Base-by-base conservation (phyloP, 257 asterid species). In the Nicotiana otophora region DNA sequence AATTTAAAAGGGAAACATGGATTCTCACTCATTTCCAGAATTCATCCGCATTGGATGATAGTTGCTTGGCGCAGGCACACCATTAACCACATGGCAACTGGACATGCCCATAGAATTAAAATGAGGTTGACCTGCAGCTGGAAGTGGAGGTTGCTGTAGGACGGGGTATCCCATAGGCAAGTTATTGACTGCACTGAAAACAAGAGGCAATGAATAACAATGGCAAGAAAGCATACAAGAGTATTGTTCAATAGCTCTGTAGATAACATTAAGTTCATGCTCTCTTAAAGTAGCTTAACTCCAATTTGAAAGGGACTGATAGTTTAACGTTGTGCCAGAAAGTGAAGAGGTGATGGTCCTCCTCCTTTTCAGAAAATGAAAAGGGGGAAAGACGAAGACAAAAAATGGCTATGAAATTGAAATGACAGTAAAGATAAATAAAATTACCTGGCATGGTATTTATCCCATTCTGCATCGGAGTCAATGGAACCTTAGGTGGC, bases 111-210 rank as follows among this genome's bases (percentile, higher is more conserved):
- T 91, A 3, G 90, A 87, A 86, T 93, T 94, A 30, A 92, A 80
- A 86, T 94, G 97, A 87, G 94, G 94, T 83, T 94, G 98, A 39
- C 94, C 97, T 30, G 96, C 81, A 77, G 92, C 92, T 5, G 94
- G 88, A 83, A 90, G 81, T 8, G 90, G 89, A 80, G 91, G 97
- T 82, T 90, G 99, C 42, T 85, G 98, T 69, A 94, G 86, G 86
- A 94, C 89, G 46, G 99, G 99, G 88, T 94, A 96, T 83, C 99
- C 99, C 91, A 92, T 90, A 20, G 98, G 97, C 85, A 96, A 91
- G 88, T 90, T 96, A 92, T 90, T 91, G 91, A 88, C 99, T 96
- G 99, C 95, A 89, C 92, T 86, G 92, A 89, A 84, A 89, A 88
- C 84, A 90, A 86, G 87, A 46, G 84, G 81, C 88, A 63, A 69